Evolutionary conservation across 352 stramenopile genomes (phyloP).

Genomic region (Phytophthora tentaculata): DNA sequence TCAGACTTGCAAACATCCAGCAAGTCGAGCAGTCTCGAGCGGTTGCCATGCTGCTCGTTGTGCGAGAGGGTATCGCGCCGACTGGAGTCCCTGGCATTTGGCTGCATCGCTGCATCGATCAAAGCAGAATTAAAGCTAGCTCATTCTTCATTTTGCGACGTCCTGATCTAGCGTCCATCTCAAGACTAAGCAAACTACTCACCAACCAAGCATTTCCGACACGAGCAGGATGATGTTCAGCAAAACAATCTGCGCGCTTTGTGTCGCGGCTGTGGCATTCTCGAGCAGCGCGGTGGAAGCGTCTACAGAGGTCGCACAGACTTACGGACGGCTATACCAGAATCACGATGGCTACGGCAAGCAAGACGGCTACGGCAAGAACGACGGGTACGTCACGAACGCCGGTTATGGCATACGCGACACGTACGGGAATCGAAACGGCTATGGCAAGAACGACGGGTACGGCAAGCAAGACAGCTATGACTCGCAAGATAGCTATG

Average conservation of each 20-base stretch:
- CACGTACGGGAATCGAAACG: too few relatives aligned
- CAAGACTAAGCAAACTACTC: background rate
- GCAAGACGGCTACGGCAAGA: background rate
- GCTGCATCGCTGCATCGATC: too few relatives aligned
- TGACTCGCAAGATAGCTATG: background rate
- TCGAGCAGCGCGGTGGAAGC: background rate
- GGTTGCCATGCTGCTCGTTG: too few relatives aligned
- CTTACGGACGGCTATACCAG: background rate
- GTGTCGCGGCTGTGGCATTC: background rate
- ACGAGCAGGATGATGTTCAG: background rate
- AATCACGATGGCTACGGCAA: conserved; percentile 5
- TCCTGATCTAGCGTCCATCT: too few relatives aligned
- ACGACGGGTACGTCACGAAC: too few relatives aligned
- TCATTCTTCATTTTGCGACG: conserved; percentile 1
- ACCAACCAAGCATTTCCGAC: background rate
- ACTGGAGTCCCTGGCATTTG: too few relatives aligned
- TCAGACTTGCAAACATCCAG: too few relatives aligned
- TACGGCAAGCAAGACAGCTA: too few relatives aligned
- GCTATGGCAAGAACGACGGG: too few relatives aligned
- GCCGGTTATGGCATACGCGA: background rate
- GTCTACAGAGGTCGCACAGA: background rate
- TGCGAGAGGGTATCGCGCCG: too few relatives aligned
- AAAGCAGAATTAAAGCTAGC: background rate
- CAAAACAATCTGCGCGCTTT: background rate
- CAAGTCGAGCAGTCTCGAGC: too few relatives aligned